Base-by-base conservation (phyloP, 345 rosid genomes). In the Ailanthus altissimus region DNA sequence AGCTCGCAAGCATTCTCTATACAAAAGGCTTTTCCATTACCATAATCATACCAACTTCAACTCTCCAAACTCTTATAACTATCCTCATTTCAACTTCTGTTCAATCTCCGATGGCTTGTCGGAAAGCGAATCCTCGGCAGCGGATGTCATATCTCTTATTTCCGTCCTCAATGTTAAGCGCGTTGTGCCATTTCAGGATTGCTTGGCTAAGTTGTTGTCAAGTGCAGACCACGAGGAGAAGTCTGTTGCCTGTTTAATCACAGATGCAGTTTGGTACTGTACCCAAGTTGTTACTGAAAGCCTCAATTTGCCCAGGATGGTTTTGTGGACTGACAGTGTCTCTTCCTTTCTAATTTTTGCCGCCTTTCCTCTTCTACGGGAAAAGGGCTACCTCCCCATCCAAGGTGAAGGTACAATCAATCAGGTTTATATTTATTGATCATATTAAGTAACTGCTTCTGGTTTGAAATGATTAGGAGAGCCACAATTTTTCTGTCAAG, bases 1-100 rank as follows among this genome's bases (percentile, higher is more conserved):
- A 85, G 73, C 84, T 85, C 28, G 88, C 75, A 51, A 70, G 78
- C 49, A 80, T 82, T 46, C 84, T 85, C n/a, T 74, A 85, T 66
- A 65, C 76, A 50, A 83, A 56, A 38, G 84, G 84, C 26, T 81
- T 81, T 72, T 73, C 86, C 21, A 84, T 84, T 38, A 68, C 84
- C 54, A 73, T 84, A 26, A 70, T 36, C 84, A 76, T 53, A 81
- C 83, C 64, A 76, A 59, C 23, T 65, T 84, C 70, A 84, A 84
- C 82, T 73, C 86, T 32, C 86, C 82, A 7, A 61, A 78, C 69
- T 45, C 82, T 25, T 81, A 64, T 5, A 73, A 64, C 56, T 59
- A 79, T 67, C 87, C 84, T n/a, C 77, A 79, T 28, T 76, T 81
- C 62, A 63, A 21, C 13, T 84, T 84, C 81, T 45, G 18, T 73